These are phyloP conservation scores for Globisporangium cederbergense DNA, from an alignment of 352 stramenopile species.

Conservation along the genomic window DNA sequence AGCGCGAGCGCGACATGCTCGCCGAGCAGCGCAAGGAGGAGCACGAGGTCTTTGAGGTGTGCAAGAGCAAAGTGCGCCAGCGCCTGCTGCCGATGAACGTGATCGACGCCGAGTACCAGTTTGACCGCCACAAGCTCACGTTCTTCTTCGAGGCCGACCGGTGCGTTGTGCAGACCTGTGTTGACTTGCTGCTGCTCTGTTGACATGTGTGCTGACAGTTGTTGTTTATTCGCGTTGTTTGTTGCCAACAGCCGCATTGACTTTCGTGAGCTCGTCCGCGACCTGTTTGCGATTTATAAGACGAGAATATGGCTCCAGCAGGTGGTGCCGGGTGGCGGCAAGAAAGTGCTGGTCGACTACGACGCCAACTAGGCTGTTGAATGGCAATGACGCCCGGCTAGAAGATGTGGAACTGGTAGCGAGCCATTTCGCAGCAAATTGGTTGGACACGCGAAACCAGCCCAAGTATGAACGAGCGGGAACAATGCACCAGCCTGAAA, in stretches of 20 bases:
- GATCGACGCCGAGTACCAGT: constrained; percentile 98
- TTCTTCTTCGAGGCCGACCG: constrained; percentile 98
- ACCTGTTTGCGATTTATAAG: constrained; percentile 99
- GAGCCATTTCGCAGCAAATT: no score
- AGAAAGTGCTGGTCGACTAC: constrained; percentile 58
- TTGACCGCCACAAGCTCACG: constrained; percentile 97
- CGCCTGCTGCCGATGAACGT: constrained; percentile 95
- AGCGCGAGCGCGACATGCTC: constrained; percentile 91
- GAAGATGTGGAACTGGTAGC: not conserved
- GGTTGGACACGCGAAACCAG: not conserved
- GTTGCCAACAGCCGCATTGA: constrained; percentile 85
- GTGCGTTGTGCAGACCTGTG: constrained; percentile 35
- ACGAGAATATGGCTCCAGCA: constrained; percentile 98
- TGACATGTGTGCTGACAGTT: not conserved
- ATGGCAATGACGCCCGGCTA: constrained; percentile 10
- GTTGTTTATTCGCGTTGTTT: constrained; percentile 4
- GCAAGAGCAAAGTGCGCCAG: constrained; percentile 94
- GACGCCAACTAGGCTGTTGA: constrained; percentile 43
- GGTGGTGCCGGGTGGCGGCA: constrained; percentile 74
- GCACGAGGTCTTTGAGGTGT: constrained; percentile 95
- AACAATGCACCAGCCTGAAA: not conserved
- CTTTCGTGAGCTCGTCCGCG: constrained; percentile 96
- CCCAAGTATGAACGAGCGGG: not conserved
- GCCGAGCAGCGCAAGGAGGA: constrained; percentile 93
- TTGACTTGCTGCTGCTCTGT: not conserved